Evolutionary conservation across 2,329 filamentous ascomycete genomes (phyloP), one percentile per base, ranked within the genome.

Genomic region (Drechslerella coelobrocha): DNA sequence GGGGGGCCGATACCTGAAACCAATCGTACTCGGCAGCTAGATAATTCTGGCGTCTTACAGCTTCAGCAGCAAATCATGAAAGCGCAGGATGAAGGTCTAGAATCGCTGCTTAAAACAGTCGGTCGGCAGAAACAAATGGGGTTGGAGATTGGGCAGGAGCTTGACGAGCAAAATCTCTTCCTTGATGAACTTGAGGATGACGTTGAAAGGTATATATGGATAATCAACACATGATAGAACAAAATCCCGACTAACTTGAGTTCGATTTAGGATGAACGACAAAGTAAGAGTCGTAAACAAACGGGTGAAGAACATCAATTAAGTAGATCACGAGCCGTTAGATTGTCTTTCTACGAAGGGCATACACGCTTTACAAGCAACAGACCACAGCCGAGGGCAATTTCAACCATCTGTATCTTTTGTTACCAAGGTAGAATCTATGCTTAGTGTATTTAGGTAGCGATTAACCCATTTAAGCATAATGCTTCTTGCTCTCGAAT

Each of bases 41-140:
- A 91, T 76, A 94, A 94, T 75, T 79, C 83, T 2, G 90, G 89
- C 0, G 86, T 94, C 17, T 75, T 92, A 72, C 85, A 89, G 77
- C 79, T 94, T 71, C 90, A 94, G 78, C 83, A 86, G 75, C 84
- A 89, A 76, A 85, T 90, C 78, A 90, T 93, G 82, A 77, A 83
- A 57, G 86, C 89, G 73, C 90, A 95, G 76, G 90, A 94, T 74
- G 78, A 87, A 75, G 88, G 90, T 74, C 84, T 94, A 1, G 84
- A 89, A 17, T 82, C 86, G 74, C 80, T 94, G 61, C 83, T 85
- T 1, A 86, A 85, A 73, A 87, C 91, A 51, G 87, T 93, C 50
- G 81, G 86, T 51, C 81, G 88, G 66, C 88, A 93, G 81, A 88
- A 85, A 76, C 88, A 92, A 79, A 90, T 93, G 84, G 90, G 90